These are phyloP conservation scores for Nicotiana paniculata DNA, from an alignment of 257 asterid species.

Conservation along the genomic window DNA sequence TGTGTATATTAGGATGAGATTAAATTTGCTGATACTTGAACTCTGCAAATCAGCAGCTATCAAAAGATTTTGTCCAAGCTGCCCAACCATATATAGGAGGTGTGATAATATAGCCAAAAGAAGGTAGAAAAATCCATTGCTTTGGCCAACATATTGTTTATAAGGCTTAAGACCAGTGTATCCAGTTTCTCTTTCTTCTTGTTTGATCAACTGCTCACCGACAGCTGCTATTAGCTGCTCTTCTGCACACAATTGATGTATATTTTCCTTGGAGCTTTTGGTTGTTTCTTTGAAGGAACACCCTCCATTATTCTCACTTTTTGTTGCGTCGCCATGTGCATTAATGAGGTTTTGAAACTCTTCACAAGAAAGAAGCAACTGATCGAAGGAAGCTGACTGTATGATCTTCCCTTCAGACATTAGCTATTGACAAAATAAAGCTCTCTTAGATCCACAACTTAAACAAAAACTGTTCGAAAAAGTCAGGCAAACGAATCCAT, in stretches of 20 bases:
- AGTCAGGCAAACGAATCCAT: not conserved
- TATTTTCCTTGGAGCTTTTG: constrained; percentile 30
- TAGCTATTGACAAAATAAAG: constrained; percentile 36
- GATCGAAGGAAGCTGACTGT: constrained; percentile 50
- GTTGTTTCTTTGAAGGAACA: constrained; percentile 4
- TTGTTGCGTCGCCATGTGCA: constrained; percentile 66
- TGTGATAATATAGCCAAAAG: constrained; percentile 26
- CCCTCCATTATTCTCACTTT: constrained; percentile 37
- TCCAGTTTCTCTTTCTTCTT: constrained; percentile 42
- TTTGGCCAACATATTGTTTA: constrained; percentile 32
- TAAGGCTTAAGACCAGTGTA: constrained; percentile 37
- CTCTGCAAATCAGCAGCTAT: constrained; percentile 38
- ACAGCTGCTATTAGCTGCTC: constrained; percentile 19
- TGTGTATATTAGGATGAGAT: constrained; percentile 25
- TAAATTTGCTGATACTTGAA: constrained; percentile 17
- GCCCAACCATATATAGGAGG: constrained; percentile 34
- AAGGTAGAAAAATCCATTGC: constrained; percentile 33
- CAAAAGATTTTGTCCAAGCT: constrained; percentile 36
- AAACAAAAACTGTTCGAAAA: not conserved
- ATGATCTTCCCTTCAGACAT: constrained; percentile 67
- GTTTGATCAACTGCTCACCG: constrained; percentile 40
- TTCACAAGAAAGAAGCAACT: constrained; percentile 53
- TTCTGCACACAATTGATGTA: constrained; percentile 31
- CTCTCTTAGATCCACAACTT: not conserved
- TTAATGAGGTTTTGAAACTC: constrained; percentile 61